phyloP scores from a whole-genome alignment of 108 stramenopile genomes.

The Cyclotella atomus region DNA sequence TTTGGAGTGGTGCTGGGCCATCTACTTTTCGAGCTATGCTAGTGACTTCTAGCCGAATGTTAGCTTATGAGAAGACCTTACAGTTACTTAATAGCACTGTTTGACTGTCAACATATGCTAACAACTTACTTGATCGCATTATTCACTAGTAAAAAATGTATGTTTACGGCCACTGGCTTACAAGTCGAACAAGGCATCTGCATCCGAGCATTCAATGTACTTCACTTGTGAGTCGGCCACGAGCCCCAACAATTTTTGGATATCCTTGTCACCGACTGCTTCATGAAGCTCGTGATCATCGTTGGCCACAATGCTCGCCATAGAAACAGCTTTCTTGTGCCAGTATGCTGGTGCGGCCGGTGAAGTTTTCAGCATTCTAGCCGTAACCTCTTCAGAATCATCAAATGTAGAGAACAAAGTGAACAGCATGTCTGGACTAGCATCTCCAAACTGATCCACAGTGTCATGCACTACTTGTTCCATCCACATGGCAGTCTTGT shows the following conservation, averaged over 20 bases:
- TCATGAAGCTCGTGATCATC: slow-evolving; percentile 61
- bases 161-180: neutral
- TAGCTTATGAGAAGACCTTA: slow-evolving; percentile 45
- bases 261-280: slow-evolving; percentile 38
- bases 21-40: slow-evolving; percentile 55
- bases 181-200: slow-evolving; percentile 3
- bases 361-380: slow-evolving; percentile 28
- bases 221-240: slow-evolving; percentile 56
- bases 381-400: slow-evolving; percentile 3
- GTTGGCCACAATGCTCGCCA: slow-evolving; percentile 65
- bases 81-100: slow-evolving; percentile 4
- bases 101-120: neutral
- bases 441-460: slow-evolving; percentile 34
- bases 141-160: too few species aligned
- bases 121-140: too few species aligned
- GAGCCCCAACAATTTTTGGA: slow-evolving; percentile 50
- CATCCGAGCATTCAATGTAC: slow-evolving; percentile 10
- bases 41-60: slow-evolving; percentile 56
- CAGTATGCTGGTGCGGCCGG: slow-evolving; percentile 64
- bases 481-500: slow-evolving; percentile 77
- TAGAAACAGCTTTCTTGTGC: slow-evolving; percentile 61
- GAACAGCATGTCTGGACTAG: slow-evolving; percentile 34
- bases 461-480: slow-evolving; percentile 60
- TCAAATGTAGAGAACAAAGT: slow-evolving; percentile 39
- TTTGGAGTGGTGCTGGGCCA: slow-evolving; percentile 39